Conservation (phyloP, 805 yeast genomes). For the Maudiozyma serrabonitensis region DNA sequence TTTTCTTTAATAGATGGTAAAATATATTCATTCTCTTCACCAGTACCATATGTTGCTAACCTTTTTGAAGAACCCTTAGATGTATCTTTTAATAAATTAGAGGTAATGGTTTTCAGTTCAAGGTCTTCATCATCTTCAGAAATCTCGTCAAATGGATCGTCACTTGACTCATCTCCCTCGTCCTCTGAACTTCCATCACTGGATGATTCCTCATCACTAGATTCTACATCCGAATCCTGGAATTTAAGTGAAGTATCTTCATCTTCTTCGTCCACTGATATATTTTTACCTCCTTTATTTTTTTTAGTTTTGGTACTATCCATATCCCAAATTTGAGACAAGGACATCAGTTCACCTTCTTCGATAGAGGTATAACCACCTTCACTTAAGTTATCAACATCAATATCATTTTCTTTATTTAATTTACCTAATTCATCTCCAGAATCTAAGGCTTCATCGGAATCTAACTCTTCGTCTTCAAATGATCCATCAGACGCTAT, state of each 20-base stretch:
- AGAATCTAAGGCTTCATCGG: constrained; percentile 84
- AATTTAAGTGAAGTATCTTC: constrained; percentile 6
- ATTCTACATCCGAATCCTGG: constrained; percentile 13
- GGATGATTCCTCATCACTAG: constrained; percentile 5
- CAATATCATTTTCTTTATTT: constrained; percentile 17
- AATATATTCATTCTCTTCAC: constrained; percentile 60
- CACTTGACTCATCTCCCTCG: constrained; percentile 14
- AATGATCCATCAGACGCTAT: constrained; percentile 29
- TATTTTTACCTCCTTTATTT: background rate
- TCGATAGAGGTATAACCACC: constrained; percentile 37
- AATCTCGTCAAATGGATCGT: constrained; percentile 30
- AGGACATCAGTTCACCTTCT: constrained; percentile 61
- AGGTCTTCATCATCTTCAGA: constrained; percentile 42
- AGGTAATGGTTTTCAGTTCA: constrained; percentile 43
- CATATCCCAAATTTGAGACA: constrained; percentile 85
- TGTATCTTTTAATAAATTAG: constrained; percentile 28
- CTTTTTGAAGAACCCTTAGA: constrained; percentile 31
- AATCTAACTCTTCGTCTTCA: constrained; percentile 62
- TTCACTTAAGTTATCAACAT: constrained; percentile 56
- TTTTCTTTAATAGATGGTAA: constrained; percentile 41
- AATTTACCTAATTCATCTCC: constrained; percentile 45
- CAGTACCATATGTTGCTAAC: constrained; percentile 42
- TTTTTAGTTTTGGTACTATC: constrained; percentile 37
- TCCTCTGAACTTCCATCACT: constrained; percentile 5
- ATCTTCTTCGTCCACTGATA: constrained; percentile 9